Percentiles rank a stretch among this genome's conserved stretches.
These are phyloP conservation scores for Sporothrix mexicana DNA, from an alignment of 2,329 filamentous ascomycete species.

Conservation along the genomic window DNA sequence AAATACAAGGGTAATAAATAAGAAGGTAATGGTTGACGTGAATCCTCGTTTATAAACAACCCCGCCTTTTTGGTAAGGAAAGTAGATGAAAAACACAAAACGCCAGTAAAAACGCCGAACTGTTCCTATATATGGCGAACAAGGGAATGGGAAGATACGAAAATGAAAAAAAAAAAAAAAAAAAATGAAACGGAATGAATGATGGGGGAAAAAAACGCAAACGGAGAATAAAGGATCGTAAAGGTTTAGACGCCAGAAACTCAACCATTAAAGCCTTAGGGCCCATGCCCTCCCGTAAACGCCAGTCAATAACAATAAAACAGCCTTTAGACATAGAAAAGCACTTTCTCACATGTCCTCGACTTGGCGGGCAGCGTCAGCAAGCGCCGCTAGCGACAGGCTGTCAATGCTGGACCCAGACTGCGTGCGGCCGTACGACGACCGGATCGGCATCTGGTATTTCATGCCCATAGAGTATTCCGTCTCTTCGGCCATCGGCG, in stretches of 20 bases:
- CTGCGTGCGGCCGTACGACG: constrained; percentile 5
- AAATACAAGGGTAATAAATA: background rate
- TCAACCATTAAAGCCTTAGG: constrained; percentile 4
- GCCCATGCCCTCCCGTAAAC: background rate
- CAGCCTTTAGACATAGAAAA: background rate
- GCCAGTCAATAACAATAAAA: background rate
- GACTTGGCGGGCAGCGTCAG: constrained; percentile 28
- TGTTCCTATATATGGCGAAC: constrained; percentile 8
- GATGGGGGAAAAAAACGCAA: background rate
- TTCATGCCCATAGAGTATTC: constrained; percentile 10
- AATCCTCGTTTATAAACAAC: constrained; percentile 18
- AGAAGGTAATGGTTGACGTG: background rate
- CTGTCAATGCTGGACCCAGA: constrained; percentile 27
- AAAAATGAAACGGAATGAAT: too few species aligned
- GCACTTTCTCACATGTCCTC: constrained; percentile 30
- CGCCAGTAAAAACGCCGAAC: constrained; percentile 19
- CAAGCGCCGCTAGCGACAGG: constrained; percentile 18
- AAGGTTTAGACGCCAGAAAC: background rate
- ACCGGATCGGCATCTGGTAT: constrained; percentile 20
- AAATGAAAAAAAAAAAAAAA: constrained; percentile 5
- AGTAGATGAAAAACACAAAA: background rate
- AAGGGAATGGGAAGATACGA: background rate
- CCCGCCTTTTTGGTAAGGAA: constrained; percentile 13
- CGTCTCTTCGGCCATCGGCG: constrained; percentile 1
- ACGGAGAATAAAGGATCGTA: background rate